Conservation (phyloP, 441 rosid species). For the Isatis lusitanica region DNA sequence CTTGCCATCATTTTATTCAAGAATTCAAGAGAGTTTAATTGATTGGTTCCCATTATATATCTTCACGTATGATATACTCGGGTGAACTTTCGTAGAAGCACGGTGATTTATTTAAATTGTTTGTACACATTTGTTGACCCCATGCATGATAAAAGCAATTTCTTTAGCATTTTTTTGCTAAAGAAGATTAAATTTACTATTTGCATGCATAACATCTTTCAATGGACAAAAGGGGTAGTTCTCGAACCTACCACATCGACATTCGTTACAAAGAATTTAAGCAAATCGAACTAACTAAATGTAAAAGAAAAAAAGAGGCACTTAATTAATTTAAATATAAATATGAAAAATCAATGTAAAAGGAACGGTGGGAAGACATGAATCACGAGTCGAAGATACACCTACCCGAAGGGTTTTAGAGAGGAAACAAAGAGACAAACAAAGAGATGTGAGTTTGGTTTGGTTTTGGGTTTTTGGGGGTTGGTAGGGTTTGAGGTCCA, state of each 20-base stretch:
- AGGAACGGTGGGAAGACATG: conserved; percentile 27
- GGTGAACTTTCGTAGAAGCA: not conserved
- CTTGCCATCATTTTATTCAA: not conserved
- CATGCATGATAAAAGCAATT: not conserved
- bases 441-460: conserved; percentile 31
- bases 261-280: not conserved
- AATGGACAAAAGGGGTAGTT: not conserved
- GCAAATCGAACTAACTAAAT: not conserved
- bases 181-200: not conserved
- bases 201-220: conserved; percentile 6
- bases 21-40: not conserved
- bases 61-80: not conserved
- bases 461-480: conserved; percentile 32
- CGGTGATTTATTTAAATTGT: not conserved
- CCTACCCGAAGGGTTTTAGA: conserved; percentile 32
- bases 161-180: too few relatives aligned
- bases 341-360: conserved; percentile 8
- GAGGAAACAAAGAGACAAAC: conserved; percentile 31
- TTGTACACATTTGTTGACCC: not conserved
- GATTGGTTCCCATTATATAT: not conserved
- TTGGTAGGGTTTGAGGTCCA: conserved; percentile 41
- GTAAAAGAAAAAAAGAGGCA: not conserved
- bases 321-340: not conserved
- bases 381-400: conserved; percentile 30
- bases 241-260: conserved; percentile 15